phyloP scores from a whole-genome alignment of 2,329 filamentous ascomycete genomes.

The Diaporthe aspalathi region DNA sequence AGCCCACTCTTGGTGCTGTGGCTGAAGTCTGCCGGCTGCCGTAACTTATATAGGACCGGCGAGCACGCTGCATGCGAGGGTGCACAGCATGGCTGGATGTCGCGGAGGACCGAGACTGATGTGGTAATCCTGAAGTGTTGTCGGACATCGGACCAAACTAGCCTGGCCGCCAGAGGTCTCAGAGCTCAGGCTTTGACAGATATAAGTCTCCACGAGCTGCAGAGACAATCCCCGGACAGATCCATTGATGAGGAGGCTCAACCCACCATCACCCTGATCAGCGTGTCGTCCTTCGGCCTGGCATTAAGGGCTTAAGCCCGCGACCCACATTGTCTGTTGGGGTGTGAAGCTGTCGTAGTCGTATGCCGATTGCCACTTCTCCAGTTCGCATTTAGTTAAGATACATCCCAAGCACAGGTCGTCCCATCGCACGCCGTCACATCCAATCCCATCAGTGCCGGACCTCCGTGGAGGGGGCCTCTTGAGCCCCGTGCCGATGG shows the following conservation, averaged over 20 bases:
- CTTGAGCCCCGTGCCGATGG: neutral
- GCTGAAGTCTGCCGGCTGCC: neutral
- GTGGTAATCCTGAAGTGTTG: conserved; percentile 1
- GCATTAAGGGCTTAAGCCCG: neutral
- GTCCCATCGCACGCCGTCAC: neutral
- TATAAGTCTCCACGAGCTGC: neutral
- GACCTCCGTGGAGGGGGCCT: conserved; percentile 5
- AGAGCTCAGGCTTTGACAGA: neutral
- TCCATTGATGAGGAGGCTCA: neutral
- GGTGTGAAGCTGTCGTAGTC: neutral
- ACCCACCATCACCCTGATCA: neutral
- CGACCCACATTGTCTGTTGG: neutral
- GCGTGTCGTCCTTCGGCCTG: neutral
- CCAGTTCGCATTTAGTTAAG: neutral
- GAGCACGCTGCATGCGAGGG: neutral
- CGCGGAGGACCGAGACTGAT: conserved; percentile 7
- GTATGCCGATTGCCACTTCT: neutral
- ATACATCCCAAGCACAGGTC: neutral
- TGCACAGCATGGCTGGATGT: neutral
- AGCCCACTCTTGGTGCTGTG: neutral
- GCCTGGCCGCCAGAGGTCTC: conserved; percentile 6
- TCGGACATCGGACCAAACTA: conserved; percentile 22
- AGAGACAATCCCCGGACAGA: neutral
- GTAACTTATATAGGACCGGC: neutral
- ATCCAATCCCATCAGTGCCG: neutral